phyloP scores from a whole-genome alignment of 2,329 filamentous ascomycete species.

The Tympanopsis confertula region DNA sequence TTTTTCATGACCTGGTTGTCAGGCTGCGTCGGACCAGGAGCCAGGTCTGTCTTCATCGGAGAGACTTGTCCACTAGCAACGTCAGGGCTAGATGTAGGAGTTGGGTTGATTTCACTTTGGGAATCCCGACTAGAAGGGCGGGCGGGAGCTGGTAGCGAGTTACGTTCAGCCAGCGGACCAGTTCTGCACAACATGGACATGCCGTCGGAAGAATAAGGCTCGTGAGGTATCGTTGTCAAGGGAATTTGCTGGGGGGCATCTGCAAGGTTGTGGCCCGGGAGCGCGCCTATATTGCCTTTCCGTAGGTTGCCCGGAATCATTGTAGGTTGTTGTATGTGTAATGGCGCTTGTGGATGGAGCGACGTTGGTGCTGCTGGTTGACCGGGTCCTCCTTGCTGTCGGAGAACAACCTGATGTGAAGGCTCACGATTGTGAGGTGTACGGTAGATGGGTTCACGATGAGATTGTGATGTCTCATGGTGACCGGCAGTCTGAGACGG shows the following conservation, averaged over 20 bases:
- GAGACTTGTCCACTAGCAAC: constrained; percentile 63
- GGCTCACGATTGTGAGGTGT: too few species aligned
- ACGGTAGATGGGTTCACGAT: too few species aligned
- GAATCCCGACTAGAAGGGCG: constrained; percentile 78
- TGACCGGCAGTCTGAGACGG: too few species aligned
- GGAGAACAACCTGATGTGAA: too few species aligned
- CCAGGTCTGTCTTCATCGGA: constrained; percentile 50
- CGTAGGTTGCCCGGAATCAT: constrained; percentile 7
- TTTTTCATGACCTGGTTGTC: constrained; percentile 35
- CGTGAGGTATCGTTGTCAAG: constrained; percentile 67
- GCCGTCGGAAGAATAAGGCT: constrained; percentile 85
- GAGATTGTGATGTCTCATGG: too few species aligned
- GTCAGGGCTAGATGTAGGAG: constrained; percentile 78
- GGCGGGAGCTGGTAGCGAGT: constrained; percentile 46
- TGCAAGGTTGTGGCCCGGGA: constrained; percentile 20
- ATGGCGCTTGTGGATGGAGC: too few species aligned
- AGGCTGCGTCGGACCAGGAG: background rate
- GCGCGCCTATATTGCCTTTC: constrained; percentile 10
- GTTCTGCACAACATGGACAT: constrained; percentile 96
- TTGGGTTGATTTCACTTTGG: constrained; percentile 81
- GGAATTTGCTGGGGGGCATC: constrained; percentile 48
- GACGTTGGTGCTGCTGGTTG: too few species aligned
- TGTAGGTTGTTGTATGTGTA: too few species aligned
- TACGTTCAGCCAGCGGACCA: constrained; percentile 58
- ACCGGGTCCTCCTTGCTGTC: too few species aligned